Conservation (phyloP, 176 grass and related monocot genomes). For the Tillandsia fasciculata region DNA sequence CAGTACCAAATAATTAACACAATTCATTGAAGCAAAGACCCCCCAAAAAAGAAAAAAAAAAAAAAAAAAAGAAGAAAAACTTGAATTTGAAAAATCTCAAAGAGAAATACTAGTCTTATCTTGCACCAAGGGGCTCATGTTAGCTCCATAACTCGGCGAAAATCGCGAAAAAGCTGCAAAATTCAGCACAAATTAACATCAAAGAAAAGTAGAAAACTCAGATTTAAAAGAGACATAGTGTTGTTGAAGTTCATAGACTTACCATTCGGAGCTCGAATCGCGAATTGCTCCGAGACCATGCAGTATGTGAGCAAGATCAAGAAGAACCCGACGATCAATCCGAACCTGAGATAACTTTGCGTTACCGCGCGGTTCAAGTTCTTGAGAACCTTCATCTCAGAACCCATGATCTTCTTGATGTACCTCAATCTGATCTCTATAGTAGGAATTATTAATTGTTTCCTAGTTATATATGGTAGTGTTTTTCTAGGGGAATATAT, state of each 20-base stretch:
- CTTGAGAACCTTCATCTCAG: neutral
- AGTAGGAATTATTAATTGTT: no score
- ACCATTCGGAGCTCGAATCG: slow-evolving; percentile 1
- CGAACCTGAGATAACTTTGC: neutral
- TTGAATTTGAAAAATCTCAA: no score
- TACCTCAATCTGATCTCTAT: neutral
- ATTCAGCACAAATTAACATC: neutral
- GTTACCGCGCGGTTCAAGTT: neutral
- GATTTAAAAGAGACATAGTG: no score
- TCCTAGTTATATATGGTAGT: no score
- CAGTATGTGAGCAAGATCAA: neutral
- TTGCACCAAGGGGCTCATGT: neutral
- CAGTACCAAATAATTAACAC: neutral
- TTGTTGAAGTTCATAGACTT: neutral
- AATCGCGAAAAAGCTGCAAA: neutral
- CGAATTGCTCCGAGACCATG: neutral
- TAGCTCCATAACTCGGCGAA: neutral
- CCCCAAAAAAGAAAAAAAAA: neutral
- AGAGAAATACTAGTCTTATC: neutral
- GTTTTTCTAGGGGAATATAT: no score
- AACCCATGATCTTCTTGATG: neutral
- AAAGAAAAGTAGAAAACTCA: no score
- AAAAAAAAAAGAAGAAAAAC: neutral
- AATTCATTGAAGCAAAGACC: neutral
- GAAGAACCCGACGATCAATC: neutral